phyloP scores from a whole-genome alignment of 257 asterid species.

The Echium plantagineum region DNA sequence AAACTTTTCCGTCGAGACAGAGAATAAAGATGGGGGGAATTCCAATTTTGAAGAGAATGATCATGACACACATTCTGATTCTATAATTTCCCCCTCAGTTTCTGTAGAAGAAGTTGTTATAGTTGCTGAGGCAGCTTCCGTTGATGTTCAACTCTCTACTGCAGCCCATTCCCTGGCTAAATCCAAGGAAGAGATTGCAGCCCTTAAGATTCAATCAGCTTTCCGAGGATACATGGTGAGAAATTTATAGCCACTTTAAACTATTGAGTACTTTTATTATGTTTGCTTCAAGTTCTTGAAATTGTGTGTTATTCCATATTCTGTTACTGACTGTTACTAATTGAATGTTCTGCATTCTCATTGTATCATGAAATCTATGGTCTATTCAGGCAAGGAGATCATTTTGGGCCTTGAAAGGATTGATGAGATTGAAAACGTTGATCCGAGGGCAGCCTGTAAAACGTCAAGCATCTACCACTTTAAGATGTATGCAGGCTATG shows the following conservation, averaged over 20 bases:
- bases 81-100: conserved; percentile 66
- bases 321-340: no score
- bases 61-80: conserved; percentile 58
- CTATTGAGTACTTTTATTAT: not conserved
- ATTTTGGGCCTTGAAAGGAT: conserved; percentile 59
- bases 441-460: conserved; percentile 46
- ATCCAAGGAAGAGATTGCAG: conserved; percentile 57
- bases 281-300: not conserved
- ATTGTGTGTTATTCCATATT: not conserved
- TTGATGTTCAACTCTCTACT: conserved; percentile 56
- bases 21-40: no score
- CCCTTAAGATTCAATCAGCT: conserved; percentile 57
- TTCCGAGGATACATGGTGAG: conserved; percentile 78
- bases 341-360: not conserved
- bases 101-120: conserved; percentile 91
- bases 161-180: conserved; percentile 29
- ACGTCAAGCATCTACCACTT: conserved; percentile 56
- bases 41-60: conserved; percentile 12
- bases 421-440: conserved; percentile 54
- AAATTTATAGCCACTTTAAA: not conserved
- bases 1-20: no score
- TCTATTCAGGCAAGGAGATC: conserved; percentile 56
- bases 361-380: not conserved
- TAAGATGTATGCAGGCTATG: conserved; percentile 64
- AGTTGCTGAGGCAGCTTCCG: conserved; percentile 79